These are phyloP conservation scores for Colletotrichum sansevieriae DNA, from an alignment of 2,329 filamentous ascomycete species.

Conservation along the genomic window DNA sequence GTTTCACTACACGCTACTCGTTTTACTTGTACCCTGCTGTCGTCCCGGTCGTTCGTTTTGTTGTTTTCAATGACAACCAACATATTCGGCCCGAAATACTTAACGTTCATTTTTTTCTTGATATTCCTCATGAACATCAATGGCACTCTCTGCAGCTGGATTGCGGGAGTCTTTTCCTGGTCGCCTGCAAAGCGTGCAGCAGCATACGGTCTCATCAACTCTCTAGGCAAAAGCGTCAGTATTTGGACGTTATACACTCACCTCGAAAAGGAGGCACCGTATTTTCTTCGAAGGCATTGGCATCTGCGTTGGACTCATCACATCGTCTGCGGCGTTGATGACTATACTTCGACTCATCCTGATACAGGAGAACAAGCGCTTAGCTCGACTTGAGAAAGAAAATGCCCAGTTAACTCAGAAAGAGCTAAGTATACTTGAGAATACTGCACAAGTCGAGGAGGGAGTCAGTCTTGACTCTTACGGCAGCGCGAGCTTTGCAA, in stretches of 20 bases:
- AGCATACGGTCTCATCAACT: constrained; percentile 68
- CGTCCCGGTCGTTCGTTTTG: constrained; percentile 18
- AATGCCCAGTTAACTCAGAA: constrained; percentile 58
- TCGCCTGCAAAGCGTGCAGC: constrained; percentile 68
- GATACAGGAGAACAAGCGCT: constrained; percentile 56
- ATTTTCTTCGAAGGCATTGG: constrained; percentile 56
- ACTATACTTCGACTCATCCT: constrained; percentile 55
- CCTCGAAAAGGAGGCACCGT: constrained; percentile 51
- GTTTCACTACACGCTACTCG: constrained; percentile 36
- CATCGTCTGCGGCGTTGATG: constrained; percentile 51
- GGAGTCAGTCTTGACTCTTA: constrained; percentile 63
- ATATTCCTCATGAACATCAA: constrained; percentile 63
- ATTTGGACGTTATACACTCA: constrained; percentile 67
- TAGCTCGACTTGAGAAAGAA: constrained; percentile 63
- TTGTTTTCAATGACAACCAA: constrained; percentile 68
- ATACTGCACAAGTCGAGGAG: constrained; percentile 66
- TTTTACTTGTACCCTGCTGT: constrained; percentile 37
- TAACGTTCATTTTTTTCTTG: constrained; percentile 65
- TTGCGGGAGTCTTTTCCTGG: constrained; percentile 62
- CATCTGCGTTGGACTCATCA: constrained; percentile 54
- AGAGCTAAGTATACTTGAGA: constrained; percentile 60
- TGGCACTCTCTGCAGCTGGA: constrained; percentile 60
- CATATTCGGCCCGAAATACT: constrained; percentile 66
- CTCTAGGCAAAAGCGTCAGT: constrained; percentile 63
- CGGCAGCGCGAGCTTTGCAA: constrained; percentile 62